phyloP scores from a whole-genome alignment of 345 rosid genomes.

The Heritiera littoralis region DNA sequence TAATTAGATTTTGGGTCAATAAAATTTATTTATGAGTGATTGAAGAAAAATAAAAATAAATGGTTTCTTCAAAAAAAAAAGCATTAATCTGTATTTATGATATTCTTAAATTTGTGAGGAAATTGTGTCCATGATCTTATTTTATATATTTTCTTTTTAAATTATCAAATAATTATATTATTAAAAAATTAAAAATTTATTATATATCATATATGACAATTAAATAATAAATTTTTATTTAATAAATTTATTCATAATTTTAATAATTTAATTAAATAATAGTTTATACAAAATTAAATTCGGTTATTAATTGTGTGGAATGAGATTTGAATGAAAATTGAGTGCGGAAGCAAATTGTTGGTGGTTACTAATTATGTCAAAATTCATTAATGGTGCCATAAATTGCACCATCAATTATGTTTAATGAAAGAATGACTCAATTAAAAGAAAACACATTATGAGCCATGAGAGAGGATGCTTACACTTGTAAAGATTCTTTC shows the following conservation, averaged over 20 bases:
- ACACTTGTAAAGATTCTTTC: neutral
- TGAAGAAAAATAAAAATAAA: neutral
- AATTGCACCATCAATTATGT: constrained; percentile 5
- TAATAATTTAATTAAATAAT: too few species aligned
- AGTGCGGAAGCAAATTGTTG: too few species aligned
- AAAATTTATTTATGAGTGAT: neutral
- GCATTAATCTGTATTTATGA: constrained; percentile 3
- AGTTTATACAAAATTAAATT: too few species aligned
- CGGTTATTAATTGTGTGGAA: too few species aligned
- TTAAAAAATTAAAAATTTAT: too few species aligned
- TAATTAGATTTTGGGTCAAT: neutral
- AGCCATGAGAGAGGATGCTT: neutral
- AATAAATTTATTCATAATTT: too few species aligned
- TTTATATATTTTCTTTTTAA: too few species aligned
- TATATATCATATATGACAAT: too few species aligned
- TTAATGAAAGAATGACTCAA: neutral
- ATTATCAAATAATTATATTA: too few species aligned
- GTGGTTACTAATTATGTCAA: constrained; percentile 5
- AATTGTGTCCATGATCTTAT: neutral
- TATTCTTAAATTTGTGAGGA: neutral
- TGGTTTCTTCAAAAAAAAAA: neutral
- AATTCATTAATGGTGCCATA: constrained; percentile 15
- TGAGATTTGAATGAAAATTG: too few species aligned
- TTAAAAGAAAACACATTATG: neutral
- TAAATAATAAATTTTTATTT: too few species aligned